These are phyloP conservation scores for Ophiocordyceps camponoti-floridani DNA, from an alignment of 2,329 filamentous ascomycete genomes.

Conservation along the genomic window DNA sequence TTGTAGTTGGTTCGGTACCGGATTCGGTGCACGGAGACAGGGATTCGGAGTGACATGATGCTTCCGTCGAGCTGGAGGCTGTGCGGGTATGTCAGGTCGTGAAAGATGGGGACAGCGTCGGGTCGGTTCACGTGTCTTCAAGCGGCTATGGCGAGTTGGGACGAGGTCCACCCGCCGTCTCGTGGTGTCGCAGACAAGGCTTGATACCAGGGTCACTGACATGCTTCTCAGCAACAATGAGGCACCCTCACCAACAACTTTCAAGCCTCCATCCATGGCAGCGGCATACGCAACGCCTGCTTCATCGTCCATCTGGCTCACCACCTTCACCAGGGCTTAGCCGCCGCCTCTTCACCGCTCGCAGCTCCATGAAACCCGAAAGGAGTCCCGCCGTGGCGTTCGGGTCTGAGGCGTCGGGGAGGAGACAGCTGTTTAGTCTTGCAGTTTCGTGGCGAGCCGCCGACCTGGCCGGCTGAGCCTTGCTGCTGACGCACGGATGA, in stretches of 20 bases:
- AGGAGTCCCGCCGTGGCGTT: slow-evolving; percentile 12
- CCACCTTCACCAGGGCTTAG: not conserved
- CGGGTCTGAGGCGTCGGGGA: slow-evolving; percentile 5
- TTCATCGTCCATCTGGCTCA: not conserved
- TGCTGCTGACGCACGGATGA: not conserved
- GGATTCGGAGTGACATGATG: not conserved
- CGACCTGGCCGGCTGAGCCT: not conserved
- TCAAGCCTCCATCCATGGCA: too few relatives aligned
- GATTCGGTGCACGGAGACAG: not conserved
- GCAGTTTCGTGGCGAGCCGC: not conserved
- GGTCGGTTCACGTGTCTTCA: too few relatives aligned
- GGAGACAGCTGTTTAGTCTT: not conserved
- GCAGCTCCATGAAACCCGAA: slow-evolving; percentile 13
- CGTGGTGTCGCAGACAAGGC: too few relatives aligned
- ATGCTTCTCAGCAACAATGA: too few relatives aligned
- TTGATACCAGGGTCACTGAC: too few relatives aligned
- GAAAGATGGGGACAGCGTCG: too few relatives aligned
- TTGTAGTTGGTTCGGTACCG: too few relatives aligned
- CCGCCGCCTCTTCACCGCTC: slow-evolving; percentile 9
- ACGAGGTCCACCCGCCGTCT: too few relatives aligned
- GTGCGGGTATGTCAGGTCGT: too few relatives aligned
- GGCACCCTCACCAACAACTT: too few relatives aligned
- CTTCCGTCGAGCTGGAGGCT: not conserved
- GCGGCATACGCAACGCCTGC: not conserved
- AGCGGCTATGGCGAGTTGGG: too few relatives aligned